A percentile compares a stretch with the other conserved stretches of the same genome.
Conservation (phyloP, 2,329 filamentous ascomycete species). For the Neonectria coccinea region DNA sequence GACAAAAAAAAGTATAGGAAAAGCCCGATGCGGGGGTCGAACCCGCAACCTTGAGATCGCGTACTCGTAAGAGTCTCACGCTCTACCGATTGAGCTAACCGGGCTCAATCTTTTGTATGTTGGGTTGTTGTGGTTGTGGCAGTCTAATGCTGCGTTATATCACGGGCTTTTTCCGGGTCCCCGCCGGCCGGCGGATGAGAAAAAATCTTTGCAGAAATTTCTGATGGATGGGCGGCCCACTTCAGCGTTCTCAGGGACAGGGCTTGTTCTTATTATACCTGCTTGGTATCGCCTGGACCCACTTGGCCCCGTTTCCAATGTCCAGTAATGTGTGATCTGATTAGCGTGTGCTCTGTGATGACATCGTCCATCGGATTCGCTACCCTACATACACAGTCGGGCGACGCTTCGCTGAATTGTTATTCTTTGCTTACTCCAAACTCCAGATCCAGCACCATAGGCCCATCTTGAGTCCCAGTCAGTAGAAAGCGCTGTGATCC, state of each 20-base stretch:
- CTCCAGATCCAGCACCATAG: too few relatives aligned
- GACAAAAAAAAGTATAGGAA: slow-evolving; percentile 16
- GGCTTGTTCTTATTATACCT: slow-evolving; percentile 6
- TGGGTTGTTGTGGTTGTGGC: slow-evolving; percentile 1
- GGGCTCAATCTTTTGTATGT: slow-evolving; percentile 26
- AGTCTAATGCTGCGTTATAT: neutral
- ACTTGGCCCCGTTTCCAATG: neutral
- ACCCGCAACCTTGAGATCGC: slow-evolving; percentile 67
- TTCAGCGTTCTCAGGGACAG: neutral
- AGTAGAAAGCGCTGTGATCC: too few relatives aligned
- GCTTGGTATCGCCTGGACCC: neutral
- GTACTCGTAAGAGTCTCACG: slow-evolving; percentile 70
- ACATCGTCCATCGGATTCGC: neutral
- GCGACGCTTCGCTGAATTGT: neutral
- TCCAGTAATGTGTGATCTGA: neutral
- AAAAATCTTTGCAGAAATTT: slow-evolving; percentile 5
- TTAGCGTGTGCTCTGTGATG: neutral
- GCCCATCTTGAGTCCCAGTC: too few relatives aligned
- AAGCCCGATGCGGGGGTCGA: slow-evolving; percentile 59
- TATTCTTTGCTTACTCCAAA: too few relatives aligned
- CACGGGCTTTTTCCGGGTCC: neutral
- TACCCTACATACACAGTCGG: neutral
- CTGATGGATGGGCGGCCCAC: slow-evolving; percentile 1
- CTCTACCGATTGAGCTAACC: slow-evolving; percentile 62
- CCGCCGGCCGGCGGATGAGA: neutral